Conservation (phyloP, 352 stramenopile genomes). For the Phytopythium montanum region DNA sequence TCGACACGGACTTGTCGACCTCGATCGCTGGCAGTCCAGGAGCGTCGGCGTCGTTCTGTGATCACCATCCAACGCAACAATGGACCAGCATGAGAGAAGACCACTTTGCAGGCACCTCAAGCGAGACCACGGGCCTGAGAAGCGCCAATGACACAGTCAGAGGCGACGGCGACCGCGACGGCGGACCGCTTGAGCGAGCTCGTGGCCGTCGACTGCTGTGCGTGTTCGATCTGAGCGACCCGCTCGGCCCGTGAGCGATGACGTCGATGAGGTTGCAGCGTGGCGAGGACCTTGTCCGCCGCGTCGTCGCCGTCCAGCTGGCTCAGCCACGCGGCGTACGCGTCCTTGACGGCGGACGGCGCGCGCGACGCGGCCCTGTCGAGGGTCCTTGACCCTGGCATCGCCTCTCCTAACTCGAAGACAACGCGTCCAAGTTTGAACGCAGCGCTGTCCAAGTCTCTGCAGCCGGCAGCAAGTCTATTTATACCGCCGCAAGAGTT, state of each 20-base stretch:
- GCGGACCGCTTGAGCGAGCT: conserved; percentile 34
- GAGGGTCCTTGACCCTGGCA: background rate
- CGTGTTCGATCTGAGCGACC: conserved; percentile 22
- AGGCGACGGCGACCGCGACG: background rate
- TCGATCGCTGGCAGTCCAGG: background rate
- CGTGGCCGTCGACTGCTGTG: conserved; percentile 43
- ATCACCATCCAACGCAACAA: background rate
- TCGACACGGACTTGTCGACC: background rate
- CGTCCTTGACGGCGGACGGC: conserved; percentile 24
- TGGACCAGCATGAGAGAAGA: background rate
- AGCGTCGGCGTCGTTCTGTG: background rate
- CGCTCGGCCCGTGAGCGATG: conserved; percentile 12
- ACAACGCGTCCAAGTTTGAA: background rate
- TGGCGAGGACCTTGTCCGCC: conserved; percentile 20
- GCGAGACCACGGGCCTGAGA: background rate
- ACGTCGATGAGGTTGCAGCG: background rate
- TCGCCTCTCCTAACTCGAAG: background rate
- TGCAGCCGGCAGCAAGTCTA: background rate
- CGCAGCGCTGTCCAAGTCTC: background rate
- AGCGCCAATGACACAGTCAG: background rate
- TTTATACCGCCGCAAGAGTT: background rate
- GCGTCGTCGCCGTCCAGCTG: conserved; percentile 39
- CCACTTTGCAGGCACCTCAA: background rate
- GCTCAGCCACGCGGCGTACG: conserved; percentile 38
- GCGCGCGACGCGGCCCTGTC: background rate